phyloP scores from a whole-genome alignment of 2,329 filamentous ascomycete species.

The Rhynchosporium agropyri region DNA sequence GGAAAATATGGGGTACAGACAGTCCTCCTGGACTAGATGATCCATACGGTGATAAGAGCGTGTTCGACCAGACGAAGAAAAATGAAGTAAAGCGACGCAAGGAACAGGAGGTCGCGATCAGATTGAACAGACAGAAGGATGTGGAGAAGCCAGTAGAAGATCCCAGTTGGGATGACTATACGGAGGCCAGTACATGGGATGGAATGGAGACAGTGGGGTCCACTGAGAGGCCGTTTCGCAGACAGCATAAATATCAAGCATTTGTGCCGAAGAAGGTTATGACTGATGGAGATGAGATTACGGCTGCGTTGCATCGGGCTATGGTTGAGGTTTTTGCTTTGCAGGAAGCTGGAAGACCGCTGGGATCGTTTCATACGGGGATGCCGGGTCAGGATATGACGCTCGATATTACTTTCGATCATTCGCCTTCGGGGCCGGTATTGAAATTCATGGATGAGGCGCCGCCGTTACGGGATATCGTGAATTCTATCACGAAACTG shows the following conservation, averaged over 20 bases:
- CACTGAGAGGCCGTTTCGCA: slow-evolving; percentile 45
- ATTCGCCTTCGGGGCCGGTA: slow-evolving; percentile 27
- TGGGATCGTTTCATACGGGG: slow-evolving; percentile 30
- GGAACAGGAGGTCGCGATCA: slow-evolving; percentile 24
- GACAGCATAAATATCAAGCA: slow-evolving; percentile 46
- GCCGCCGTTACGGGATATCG: slow-evolving; percentile 25
- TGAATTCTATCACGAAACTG: slow-evolving; percentile 16
- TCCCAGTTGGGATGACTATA: slow-evolving; percentile 43
- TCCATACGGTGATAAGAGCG: slow-evolving; percentile 48
- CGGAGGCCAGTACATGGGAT: slow-evolving; percentile 52
- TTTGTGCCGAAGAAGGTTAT: slow-evolving; percentile 46
- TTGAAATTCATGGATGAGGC: slow-evolving; percentile 33
- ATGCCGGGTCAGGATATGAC: slow-evolving; percentile 30
- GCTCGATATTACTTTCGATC: slow-evolving; percentile 36
- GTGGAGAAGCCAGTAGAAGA: slow-evolving; percentile 1
- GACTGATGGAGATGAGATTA: slow-evolving; percentile 43
- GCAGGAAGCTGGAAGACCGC: slow-evolving; percentile 46
- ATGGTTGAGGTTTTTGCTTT: slow-evolving; percentile 58
- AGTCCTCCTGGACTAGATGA: slow-evolving; percentile 51
- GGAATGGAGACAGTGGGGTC: slow-evolving; percentile 57
- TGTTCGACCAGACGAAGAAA: slow-evolving; percentile 34
- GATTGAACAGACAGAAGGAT: slow-evolving; percentile 13
- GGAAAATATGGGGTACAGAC: slow-evolving; percentile 53
- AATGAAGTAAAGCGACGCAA: slow-evolving; percentile 21
- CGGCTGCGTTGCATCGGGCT: slow-evolving; percentile 54